Conservation (phyloP, 371 early-diverging fungal species). For the Syncephalastrum contaminatum region DNA sequence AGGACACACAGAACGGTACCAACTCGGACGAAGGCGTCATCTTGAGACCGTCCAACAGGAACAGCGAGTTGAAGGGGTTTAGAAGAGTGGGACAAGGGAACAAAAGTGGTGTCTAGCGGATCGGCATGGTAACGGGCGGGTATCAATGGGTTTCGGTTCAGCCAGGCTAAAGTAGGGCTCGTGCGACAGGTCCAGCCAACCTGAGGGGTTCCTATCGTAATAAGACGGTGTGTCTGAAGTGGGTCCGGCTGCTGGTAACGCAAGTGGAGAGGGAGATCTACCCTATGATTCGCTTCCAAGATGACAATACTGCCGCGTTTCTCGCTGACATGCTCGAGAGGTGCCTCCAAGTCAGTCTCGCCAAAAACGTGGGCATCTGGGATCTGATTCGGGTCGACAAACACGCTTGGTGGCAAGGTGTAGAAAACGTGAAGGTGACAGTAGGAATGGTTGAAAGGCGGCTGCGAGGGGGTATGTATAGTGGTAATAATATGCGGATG, state of each 20-base stretch:
- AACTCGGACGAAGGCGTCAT: slow-evolving; percentile 20
- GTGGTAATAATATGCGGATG: slow-evolving; percentile 40
- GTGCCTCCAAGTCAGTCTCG: slow-evolving; percentile 47
- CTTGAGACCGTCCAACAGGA: slow-evolving; percentile 38
- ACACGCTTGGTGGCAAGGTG: slow-evolving; percentile 42
- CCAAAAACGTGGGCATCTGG: slow-evolving; percentile 25
- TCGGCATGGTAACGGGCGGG: slow-evolving; percentile 1
- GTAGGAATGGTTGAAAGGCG: slow-evolving; percentile 3
- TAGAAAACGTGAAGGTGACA: slow-evolving; percentile 39
- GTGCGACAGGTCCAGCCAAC: slow-evolving; percentile 43
- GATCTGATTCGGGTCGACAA: slow-evolving; percentile 47
- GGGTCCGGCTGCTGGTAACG: slow-evolving; percentile 43
- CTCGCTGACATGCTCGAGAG: slow-evolving; percentile 38
- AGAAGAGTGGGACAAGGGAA: neutral
- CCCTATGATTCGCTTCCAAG: slow-evolving; percentile 1
- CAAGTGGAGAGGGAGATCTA: slow-evolving; percentile 45
- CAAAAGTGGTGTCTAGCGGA: slow-evolving; percentile 4
- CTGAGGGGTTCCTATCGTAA: slow-evolving; percentile 26
- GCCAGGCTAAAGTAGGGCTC: slow-evolving; percentile 12
- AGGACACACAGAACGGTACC: slow-evolving; percentile 33
- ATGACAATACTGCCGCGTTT: slow-evolving; percentile 38
- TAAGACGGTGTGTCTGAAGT: slow-evolving; percentile 17
- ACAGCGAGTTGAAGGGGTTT: slow-evolving; percentile 18
- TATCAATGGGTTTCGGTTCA: slow-evolving; percentile 2
- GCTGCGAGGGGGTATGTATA: slow-evolving; percentile 2